Conservation (phyloP, 164 flowering plant species). For the Kalanchoe fedtschenkoi region DNA sequence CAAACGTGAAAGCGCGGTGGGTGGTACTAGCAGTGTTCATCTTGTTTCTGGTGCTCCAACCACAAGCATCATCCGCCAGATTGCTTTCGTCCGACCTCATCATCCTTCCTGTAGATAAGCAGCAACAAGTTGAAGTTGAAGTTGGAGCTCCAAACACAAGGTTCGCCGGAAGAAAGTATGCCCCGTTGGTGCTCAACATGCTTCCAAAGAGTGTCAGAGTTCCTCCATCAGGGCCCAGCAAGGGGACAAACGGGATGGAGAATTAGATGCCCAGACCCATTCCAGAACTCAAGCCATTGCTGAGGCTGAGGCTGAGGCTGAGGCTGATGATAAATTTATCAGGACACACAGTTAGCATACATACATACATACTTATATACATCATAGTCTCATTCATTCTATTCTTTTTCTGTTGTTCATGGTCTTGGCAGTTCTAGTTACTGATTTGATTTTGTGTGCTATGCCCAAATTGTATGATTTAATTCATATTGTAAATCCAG, state of each 20-base stretch:
- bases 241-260: conserved; percentile 19
- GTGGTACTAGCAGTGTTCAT: neutral
- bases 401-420: neutral
- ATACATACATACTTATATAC: too few relatives aligned
- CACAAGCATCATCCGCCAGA: neutral
- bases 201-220: conserved; percentile 26
- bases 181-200: conserved; percentile 9
- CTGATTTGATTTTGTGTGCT: too few relatives aligned
- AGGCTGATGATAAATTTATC: too few relatives aligned
- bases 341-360: neutral
- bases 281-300: conserved; percentile 1
- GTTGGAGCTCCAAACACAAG: neutral
- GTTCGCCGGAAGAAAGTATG: neutral
- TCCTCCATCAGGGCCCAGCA: conserved; percentile 40
- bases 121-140: too few relatives aligned
- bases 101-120: neutral
- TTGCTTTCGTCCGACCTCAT: neutral
- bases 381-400: too few relatives aligned
- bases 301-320: too few relatives aligned
- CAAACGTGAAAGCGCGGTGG: neutral
- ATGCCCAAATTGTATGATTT: too few relatives aligned
- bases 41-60: neutral
- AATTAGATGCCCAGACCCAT: too few relatives aligned
- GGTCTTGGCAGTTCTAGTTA: too few relatives aligned
- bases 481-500: too few relatives aligned